Base-by-base conservation (phyloP, 2,329 filamentous ascomycete species). In the Xylariaceae sp. region DNA sequence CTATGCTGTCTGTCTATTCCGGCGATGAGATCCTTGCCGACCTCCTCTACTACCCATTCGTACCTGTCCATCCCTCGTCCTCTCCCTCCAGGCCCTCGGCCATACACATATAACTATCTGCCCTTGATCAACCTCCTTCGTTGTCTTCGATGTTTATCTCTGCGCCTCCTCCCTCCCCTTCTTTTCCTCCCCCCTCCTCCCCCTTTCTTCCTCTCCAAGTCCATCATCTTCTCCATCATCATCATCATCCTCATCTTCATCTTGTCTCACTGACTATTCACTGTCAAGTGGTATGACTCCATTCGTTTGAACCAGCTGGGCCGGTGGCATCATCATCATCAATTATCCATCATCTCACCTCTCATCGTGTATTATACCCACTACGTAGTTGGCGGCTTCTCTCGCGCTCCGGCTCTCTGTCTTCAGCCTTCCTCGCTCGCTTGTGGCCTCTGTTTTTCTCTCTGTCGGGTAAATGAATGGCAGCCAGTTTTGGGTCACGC, bases 1-100 rank as follows among this genome's bases (percentile, higher is more conserved):
- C 23, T 30, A 30, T 30, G 23, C 23, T 30, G 23, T 30, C 49
- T 15, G 23, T 35, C 66, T 37, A 18, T 30, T 30, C 23, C 23
- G 23, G 23, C 23, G 23, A 52, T 42, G 47, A 64, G 63, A 80
- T 79, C 75, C 72, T 73, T 73, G 72, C 72, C 71, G 74, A 70
- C 74, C 74, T 73, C 69, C 37, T 42, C 37, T 42, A 42, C 37
- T 42, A 9, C 13, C 37, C 13, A 42, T 13, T 42, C 37, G 9
- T 42, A 42, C 37, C 37, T 42, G 13, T 42, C 13, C 37, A 30
- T 30, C 23, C 23, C 23, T 30, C 23, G 23, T 30, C 23, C 23
- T 30, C 37, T 42, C 37, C 37, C 37, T 9, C 37, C 37, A 42
- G 69, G 69, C 68, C 67, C 68, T 69, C 23, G 65, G 67, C 60